Evolutionary conservation across 225 moss, liverwort and hornwort species (phyloP).

Genomic region (Rhytidiadelphus loreus): DNA sequence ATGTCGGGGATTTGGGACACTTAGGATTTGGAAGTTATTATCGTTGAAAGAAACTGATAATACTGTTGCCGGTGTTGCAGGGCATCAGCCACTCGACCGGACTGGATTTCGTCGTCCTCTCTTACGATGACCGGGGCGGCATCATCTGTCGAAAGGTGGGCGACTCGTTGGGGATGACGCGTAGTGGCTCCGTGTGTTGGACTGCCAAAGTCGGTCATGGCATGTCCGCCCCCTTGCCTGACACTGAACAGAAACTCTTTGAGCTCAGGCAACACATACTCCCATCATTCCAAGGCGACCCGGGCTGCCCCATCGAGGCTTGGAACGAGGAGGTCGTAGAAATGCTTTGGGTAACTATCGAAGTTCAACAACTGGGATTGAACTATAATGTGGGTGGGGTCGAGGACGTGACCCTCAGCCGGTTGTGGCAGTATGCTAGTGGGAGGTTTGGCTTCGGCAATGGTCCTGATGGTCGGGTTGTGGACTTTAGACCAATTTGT

Average conservation of each 20-base stretch:
- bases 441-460: conserved; percentile 80
- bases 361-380: conserved; percentile 26
- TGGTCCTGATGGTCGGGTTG: conserved; percentile 34
- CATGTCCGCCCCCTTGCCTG: conserved; percentile 49
- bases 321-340: conserved; percentile 65
- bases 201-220: conserved; percentile 53
- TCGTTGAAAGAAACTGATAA: background rate
- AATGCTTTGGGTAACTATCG: conserved; percentile 58
- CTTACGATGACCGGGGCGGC: conserved; percentile 69
- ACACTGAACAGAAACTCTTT: conserved; percentile 40
- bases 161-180: conserved; percentile 44
- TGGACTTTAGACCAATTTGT: conserved; percentile 86
- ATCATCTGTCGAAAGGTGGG: conserved; percentile 77
- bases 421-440: conserved; percentile 94
- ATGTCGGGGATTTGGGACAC: background rate
- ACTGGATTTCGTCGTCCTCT: conserved; percentile 68
- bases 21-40: background rate
- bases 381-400: background rate
- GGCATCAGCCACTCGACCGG: conserved; percentile 51
- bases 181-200: conserved; percentile 77
- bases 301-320: conserved; percentile 1
- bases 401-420: conserved; percentile 29
- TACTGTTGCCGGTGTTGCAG: conserved; percentile 27
- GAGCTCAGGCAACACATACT: conserved; percentile 40
- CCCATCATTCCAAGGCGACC: conserved; percentile 15